Evolutionary conservation across 2,329 filamentous ascomycete genomes (phyloP), one percentile per base, ranked within the genome.

Genomic region (Colletotrichum sp.): DNA sequence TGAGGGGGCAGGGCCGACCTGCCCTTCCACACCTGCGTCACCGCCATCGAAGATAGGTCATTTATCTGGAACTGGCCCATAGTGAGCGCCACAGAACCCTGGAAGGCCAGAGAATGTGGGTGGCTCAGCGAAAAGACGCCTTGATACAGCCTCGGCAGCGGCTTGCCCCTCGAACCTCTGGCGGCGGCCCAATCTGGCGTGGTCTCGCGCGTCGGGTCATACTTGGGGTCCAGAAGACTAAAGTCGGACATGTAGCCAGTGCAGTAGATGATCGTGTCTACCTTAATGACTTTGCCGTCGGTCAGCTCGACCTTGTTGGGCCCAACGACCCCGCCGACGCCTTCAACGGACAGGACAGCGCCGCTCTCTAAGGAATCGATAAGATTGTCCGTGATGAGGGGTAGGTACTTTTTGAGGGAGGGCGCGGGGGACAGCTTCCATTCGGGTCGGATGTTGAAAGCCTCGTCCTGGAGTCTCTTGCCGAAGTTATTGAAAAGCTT

Each of bases 81-180:
- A 16, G 80, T 80, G 52, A 81, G 77, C 55, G 79, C 81, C 3
- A 74, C 30, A 48, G 32, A 7, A 16, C 34, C 34, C 10, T 84
- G 74, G 65, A 85, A 80, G 0, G 82, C 84, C n/a, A 85, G 77
- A 9, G 84, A 86, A 32, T 84, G 78, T 2, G 84, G 82, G 30
- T 85, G 81, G 30, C 80, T 75, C 0, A 84, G 80, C 1, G 84
- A 83, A 75, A 87, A 86, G 13, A 86, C 79, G 74, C 86, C 86
- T 68, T 83, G 83, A 67, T 84, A 87, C 1, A 87, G 77, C 6
- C 81, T 75, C 8, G 81, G 79, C 1, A 85, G 79, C 1, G 80
- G 75, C 67, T 80, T 80, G 9, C 80, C 81, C 10, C 78, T 80
- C 8, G 82, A 82, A 2, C 81, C 80, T 3, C 77, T 62, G 15